Percentiles rank a stretch among this genome's conserved stretches.
phyloP scores from a whole-genome alignment of 176 grass and related monocot genomes.

The Oryza brachyantha region DNA sequence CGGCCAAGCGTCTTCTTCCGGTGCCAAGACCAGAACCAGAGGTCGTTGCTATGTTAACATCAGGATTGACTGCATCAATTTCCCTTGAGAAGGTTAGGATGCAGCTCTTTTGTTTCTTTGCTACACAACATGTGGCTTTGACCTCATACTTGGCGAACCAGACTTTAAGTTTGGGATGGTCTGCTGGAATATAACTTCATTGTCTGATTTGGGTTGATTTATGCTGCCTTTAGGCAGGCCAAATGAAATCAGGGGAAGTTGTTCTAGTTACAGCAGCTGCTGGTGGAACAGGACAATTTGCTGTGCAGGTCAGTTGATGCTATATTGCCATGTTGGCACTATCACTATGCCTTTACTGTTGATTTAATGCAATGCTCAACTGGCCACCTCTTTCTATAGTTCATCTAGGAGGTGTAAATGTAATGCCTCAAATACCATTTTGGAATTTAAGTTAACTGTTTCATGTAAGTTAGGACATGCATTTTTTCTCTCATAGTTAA shows the following conservation, averaged over 20 bases:
- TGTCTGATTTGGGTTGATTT: conserved; percentile 23
- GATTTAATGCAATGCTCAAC: conserved; percentile 19
- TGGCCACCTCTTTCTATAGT: conserved; percentile 9
- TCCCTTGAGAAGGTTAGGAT: conserved; percentile 82
- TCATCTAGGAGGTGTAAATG: neutral
- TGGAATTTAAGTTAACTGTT: conserved; percentile 17
- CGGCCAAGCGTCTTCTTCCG: conserved; percentile 92
- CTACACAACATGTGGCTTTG: conserved; percentile 1
- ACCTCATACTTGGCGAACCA: conserved; percentile 18
- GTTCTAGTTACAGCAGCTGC: conserved; percentile 94
- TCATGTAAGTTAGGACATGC: neutral
- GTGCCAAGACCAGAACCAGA: conserved; percentile 90
- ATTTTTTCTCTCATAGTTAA: neutral
- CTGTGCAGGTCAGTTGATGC: conserved; percentile 73
- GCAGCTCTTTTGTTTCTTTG: neutral
- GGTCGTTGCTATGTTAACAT: conserved; percentile 97
- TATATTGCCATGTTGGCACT: conserved; percentile 18
- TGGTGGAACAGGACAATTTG: conserved; percentile 98
- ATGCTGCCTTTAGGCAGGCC: conserved; percentile 61
- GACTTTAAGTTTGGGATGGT: conserved; percentile 2
- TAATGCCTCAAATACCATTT: neutral
- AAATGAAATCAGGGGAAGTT: conserved; percentile 78
- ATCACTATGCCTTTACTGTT: conserved; percentile 7
- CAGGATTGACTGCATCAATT: conserved; percentile 98
- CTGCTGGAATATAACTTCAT: conserved; percentile 6